Evolutionary conservation across 768 basidiomycete species (phyloP), one percentile per base, ranked within the genome.

Genomic region (Xerocomus brunneocitrinus): DNA sequence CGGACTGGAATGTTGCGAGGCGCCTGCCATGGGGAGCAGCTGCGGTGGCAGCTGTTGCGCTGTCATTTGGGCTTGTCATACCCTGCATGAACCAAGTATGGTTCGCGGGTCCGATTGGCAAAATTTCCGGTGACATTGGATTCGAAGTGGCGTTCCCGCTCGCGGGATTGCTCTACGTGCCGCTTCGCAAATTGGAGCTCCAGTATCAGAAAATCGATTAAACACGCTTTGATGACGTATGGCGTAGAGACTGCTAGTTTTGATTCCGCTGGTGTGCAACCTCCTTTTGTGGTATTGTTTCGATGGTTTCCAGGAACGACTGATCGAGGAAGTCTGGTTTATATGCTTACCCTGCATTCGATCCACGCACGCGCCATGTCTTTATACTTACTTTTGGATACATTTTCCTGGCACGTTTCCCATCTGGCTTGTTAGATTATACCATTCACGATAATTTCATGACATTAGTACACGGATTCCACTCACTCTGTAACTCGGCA

Each of bases 11-110:
- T 61, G 67, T 71, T 34, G 72, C 79, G 6, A 62, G 60, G 12
- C 67, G 68, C 27, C 75, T 91, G 4, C 88, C 89, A 0, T 71
- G 75, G 13, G 89, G 89, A 2, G 59, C 76, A 22, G 83, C 89
- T 4, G 87, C 86, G 3, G 57, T 87, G 5, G 51, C 73, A 0
- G 76, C 88, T 0, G 74, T 75, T 46, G 51, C 73, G 0, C 71
- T 79, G 12, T 73, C 82, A 3, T 82, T 82, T 50, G 80, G 70
- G 7, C 72, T 88, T 22, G 69, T 84, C 24, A 71, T 89, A 5
- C 82, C 85, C 5, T 81, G 74, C 47, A 91, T 91, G 81, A 71
- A 79, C 53, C 87, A 91, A 61, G 79, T 73, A 13, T 89, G 83
- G 81, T 90, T 80, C 62, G 67, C 71, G 3, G 89, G 89, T 1